Evolutionary conservation across 1,139 yeast species (phyloP).

Genomic region (Tardiomyces blankii): DNA sequence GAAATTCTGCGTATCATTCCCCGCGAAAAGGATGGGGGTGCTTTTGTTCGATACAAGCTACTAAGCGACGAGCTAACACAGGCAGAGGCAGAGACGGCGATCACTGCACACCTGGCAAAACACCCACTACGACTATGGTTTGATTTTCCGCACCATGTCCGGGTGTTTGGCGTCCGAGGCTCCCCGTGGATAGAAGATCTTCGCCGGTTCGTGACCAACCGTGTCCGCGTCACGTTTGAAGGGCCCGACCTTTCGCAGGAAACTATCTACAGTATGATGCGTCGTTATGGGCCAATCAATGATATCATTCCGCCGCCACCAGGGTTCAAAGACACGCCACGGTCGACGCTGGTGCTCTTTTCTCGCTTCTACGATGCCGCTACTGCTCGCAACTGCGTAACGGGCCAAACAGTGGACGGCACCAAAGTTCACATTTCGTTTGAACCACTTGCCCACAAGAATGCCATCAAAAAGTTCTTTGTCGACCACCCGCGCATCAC

Average conservation of each 20-base stretch:
- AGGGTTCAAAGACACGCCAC: constrained; percentile 34
- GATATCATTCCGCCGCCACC: constrained; percentile 57
- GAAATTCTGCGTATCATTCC: constrained; percentile 42
- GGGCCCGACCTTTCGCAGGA: constrained; percentile 75
- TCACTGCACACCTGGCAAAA: constrained; percentile 12
- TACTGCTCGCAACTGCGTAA: constrained; percentile 82
- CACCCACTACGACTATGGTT: constrained; percentile 18
- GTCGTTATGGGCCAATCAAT: constrained; percentile 76
- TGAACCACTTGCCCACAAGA: constrained; percentile 42
- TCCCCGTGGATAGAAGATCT: constrained; percentile 95
- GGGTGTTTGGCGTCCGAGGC: constrained; percentile 71
- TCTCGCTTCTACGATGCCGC: constrained; percentile 56
- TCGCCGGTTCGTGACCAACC: constrained; percentile 57
- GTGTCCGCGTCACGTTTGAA: constrained; percentile 56
- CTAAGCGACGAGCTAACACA: constrained; percentile 11
- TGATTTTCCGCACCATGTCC: constrained; percentile 32
- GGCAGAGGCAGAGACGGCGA: constrained; percentile 16
- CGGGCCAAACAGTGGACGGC: constrained; percentile 41
- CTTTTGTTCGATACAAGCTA: constrained; percentile 58
- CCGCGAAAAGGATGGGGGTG: constrained; percentile 87
- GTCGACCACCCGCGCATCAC: constrained; percentile 69
- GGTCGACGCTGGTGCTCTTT: constrained; percentile 46
- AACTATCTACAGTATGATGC: constrained; percentile 65
- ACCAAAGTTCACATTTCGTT: constrained; percentile 68
- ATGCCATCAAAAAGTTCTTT: constrained; percentile 36